Conservation (phyloP, 768 basidiomycete species). For the Pleurotus sapidus region DNA sequence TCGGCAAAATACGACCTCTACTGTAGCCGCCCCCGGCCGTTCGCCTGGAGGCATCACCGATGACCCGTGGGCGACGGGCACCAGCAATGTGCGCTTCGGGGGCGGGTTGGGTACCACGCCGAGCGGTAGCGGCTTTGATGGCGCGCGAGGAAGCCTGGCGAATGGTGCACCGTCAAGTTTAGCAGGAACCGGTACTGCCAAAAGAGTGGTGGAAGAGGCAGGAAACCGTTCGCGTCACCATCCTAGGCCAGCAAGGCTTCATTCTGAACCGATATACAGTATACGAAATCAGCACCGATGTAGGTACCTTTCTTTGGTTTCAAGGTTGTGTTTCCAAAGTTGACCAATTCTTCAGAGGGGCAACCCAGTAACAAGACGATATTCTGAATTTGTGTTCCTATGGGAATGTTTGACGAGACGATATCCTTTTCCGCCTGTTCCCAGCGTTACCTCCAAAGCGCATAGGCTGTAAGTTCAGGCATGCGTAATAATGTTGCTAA, state of each 20-base stretch:
- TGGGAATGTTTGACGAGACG: constrained; percentile 83
- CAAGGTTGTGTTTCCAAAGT: not conserved
- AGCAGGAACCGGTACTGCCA: constrained; percentile 69
- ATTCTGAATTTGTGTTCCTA: constrained; percentile 90
- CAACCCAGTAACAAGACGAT: constrained; percentile 75
- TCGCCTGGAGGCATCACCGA: constrained; percentile 53
- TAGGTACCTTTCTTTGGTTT: constrained; percentile 32
- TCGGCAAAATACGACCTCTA: constrained; percentile 41
- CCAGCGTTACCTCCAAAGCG: constrained; percentile 89
- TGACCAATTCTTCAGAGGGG: constrained; percentile 43
- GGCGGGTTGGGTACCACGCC: constrained; percentile 12
- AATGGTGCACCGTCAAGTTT: constrained; percentile 58
- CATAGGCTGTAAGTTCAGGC: constrained; percentile 60
- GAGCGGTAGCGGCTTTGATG: constrained; percentile 26
- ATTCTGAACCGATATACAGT: constrained; percentile 85
- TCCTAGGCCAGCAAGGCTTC: constrained; percentile 90
- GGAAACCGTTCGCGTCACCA: constrained; percentile 65
- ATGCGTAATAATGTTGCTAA: constrained; percentile 4
- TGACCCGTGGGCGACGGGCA: constrained; percentile 53
- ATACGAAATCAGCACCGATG: constrained; percentile 78
- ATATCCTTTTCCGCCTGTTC: constrained; percentile 90
- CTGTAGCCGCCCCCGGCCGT: constrained; percentile 27
- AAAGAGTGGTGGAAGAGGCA: constrained; percentile 87
- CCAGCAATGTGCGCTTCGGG: not conserved
- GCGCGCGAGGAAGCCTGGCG: constrained; percentile 22